phyloP scores from a whole-genome alignment of 176 grass and related monocot species.

The Bothriochloa decipiens region DNA sequence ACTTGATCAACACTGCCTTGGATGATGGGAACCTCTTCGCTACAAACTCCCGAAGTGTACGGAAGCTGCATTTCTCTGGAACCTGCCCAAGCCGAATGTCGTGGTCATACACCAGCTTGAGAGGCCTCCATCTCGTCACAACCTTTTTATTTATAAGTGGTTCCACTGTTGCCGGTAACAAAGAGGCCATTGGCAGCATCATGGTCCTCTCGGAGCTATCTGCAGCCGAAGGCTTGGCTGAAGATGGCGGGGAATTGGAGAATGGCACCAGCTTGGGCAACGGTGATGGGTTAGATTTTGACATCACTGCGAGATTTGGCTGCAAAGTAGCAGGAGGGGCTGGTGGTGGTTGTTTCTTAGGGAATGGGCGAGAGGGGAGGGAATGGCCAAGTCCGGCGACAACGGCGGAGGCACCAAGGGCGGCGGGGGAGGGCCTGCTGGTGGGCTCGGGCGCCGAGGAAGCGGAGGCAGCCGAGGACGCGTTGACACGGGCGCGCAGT shows the following conservation, averaged over 20 bases:
- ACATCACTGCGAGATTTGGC: conserved; percentile 13
- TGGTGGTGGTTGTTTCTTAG: conserved; percentile 67
- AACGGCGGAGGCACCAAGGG: conserved; percentile 89
- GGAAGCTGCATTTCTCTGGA: conserved; percentile 73
- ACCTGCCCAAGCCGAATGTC: conserved; percentile 90
- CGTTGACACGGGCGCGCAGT: conserved; percentile 44
- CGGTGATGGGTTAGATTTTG: conserved; percentile 44
- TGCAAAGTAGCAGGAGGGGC: conserved; percentile 33
- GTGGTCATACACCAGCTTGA: conserved; percentile 95
- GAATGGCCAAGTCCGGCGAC: conserved; percentile 84
- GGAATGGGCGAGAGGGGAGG: conserved; percentile 68
- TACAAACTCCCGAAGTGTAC: conserved; percentile 67
- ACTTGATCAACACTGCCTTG: conserved; percentile 93
- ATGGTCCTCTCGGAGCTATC: conserved; percentile 37
- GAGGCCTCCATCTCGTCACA: conserved; percentile 63
- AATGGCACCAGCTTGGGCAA: conserved; percentile 53
- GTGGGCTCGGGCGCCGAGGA: conserved; percentile 46
- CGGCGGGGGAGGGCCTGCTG: conserved; percentile 75
- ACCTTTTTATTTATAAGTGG: conserved; percentile 29
- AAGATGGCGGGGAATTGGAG: conserved; percentile 41
- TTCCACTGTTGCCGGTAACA: conserved; percentile 24
- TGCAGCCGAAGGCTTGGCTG: conserved; percentile 34
- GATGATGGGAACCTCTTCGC: conserved; percentile 74
- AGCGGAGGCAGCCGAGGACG: not conserved
- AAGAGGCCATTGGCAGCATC: conserved; percentile 2